Evolutionary conservation across 345 rosid genomes (phyloP), one percentile per base, ranked within the genome.

Genomic region (Bruguiera sexangula): DNA sequence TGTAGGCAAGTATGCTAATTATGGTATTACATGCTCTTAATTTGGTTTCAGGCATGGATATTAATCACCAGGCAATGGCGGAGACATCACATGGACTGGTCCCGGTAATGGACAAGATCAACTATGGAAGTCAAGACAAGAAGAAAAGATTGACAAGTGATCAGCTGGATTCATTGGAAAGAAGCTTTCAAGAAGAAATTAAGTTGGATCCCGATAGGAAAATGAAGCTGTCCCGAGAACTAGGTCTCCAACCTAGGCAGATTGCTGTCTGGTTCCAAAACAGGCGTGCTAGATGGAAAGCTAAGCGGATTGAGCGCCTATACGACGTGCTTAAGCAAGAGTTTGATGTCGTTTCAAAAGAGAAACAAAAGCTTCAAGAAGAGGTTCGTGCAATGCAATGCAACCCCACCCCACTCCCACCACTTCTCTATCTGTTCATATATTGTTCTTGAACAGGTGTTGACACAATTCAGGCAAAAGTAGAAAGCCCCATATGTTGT

Each of bases 201-300:
- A 94, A 91, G 85, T 77, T 94, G 55, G 93, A 88, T 26, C 89
- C 96, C 6, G 88, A 88, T 11, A 71, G 92, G 80, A 91, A 94
- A 76, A 86, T 88, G 89, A 87, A 81, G 83, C 86, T 94, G 60
- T 87, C 97, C 13, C 80, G 78, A 53, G 98, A 89, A 32, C 88
- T 94, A 22, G 92, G 98, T 55, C 88, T 91, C 11, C 93, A 89
- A 70, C 97, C 98, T 0, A 82, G 95, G 59, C 97, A 94, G 75
- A 84, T 89, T 43, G 93, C 96, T 2, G 91, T 91, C 53, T 94
- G 98, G 98, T 94, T 94, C 70, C 98, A 91, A 73, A 91, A 89
- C 80, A 82, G 90, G 61, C 87, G 95, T 31, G 93, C 97, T 5
- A 76, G 97, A 46, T 94, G 98, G 97, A 94, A 94, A 76, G 78